Evolutionary conservation across 2,329 filamentous ascomycete species (phyloP), one percentile per base, ranked within the genome.

Genomic region (Colletotrichum endophyticum): DNA sequence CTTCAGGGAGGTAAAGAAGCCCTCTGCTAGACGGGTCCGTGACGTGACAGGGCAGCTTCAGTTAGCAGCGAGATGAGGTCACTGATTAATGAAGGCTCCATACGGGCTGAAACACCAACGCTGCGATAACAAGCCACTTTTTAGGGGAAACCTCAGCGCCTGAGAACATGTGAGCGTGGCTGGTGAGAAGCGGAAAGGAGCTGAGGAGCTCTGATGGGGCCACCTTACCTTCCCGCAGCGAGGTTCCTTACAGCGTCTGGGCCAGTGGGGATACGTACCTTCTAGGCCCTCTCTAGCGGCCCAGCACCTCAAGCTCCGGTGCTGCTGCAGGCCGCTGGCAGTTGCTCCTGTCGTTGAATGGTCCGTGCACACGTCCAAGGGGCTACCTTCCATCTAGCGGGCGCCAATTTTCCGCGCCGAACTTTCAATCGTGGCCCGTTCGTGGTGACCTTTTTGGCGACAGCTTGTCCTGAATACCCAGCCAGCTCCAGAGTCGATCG

Each of bases 401-500:
- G 72, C 75, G 67, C 75, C 66, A 77, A 77, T 75, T 77, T 75
- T 77, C 75, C 75, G 75, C 72, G 72, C 72, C 72, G 72, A 77
- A 77, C 71, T 66, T 61, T 71, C 75, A 76, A 72, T 77, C 75
- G 72, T 77, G 75, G 75, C 75, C 72, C 75, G 75, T 77, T 77
- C 75, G 56, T 63, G 67, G 71, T 71, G 72, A 77, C 72, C 64
- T 62, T 71, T 76, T 77, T 79, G 78, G 80, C 79, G 80, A 80
- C 79, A 80, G 74, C 75, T 78, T 80, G 79, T 80, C 79, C 78
- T 78, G 71, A 79, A 79, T 79, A 66, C 56, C 63, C 70, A 71
- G 72, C 66, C 70, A 71, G 72, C 53, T 63, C 61, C 27, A 71
- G 61, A 75, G 72, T 63, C 72, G 53, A 70, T 22, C 44, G 67